phyloP scores from a whole-genome alignment of 495 filamentous ascomycete species.

The Terfezia claveryi region DNA sequence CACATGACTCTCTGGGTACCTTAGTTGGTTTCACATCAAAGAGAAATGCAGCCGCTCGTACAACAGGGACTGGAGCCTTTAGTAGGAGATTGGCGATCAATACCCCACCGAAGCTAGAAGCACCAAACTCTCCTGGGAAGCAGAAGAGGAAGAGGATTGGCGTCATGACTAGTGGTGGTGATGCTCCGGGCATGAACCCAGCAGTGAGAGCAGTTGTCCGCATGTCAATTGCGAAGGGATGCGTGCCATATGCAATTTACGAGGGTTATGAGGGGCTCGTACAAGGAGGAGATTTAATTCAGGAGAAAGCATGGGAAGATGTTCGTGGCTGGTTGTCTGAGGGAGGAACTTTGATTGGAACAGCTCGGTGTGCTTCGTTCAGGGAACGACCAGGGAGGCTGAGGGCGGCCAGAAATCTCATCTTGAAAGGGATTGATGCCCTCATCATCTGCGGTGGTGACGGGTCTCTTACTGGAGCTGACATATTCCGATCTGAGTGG shows the following conservation, averaged over 20 bases:
- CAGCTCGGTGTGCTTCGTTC: conserved; percentile 76
- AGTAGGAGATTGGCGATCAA: neutral
- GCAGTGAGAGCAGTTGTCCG: conserved; percentile 84
- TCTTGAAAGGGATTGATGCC: conserved; percentile 81
- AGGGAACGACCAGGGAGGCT: conserved; percentile 66
- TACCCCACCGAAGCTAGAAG: neutral
- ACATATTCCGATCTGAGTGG: conserved; percentile 85
- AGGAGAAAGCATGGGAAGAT: conserved; percentile 75
- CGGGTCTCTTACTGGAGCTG: conserved; percentile 88
- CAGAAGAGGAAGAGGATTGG: conserved; percentile 53
- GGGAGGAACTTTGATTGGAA: conserved; percentile 91
- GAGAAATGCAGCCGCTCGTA: conserved; percentile 14
- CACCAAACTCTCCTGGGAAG: conserved; percentile 2
- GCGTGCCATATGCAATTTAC: conserved; percentile 72
- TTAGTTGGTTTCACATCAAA: conserved; percentile 17
- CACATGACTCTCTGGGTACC: conserved; percentile 18
- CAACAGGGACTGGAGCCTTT: too few species aligned
- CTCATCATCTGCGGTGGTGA: conserved; percentile 95
- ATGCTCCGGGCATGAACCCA: conserved; percentile 96
- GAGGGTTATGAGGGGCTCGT: conserved; percentile 96
- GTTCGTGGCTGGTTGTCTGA: conserved; percentile 87
- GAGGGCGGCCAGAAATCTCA: conserved; percentile 74
- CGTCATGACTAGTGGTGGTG: conserved; percentile 90
- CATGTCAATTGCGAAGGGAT: conserved; percentile 67
- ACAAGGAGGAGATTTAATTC: conserved; percentile 66